Evolutionary conservation across 768 basidiomycete species (phyloP), one percentile per base, ranked within the genome.

Genomic region (Tylopilus rubrobrunneus): DNA sequence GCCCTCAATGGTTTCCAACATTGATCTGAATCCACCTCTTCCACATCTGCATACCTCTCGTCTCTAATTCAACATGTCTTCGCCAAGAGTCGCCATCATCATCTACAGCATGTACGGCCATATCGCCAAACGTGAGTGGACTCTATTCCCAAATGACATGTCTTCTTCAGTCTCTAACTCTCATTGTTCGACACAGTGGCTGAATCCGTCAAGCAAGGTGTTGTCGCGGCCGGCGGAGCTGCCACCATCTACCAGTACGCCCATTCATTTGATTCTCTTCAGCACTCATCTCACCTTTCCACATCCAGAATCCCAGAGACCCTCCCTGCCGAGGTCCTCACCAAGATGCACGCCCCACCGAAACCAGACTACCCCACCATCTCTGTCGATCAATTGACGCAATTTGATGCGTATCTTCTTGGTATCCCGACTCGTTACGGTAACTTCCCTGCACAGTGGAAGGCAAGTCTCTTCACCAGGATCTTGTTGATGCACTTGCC

Each of bases 91-190:
- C 56, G 86, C 86, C 51, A 86, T 89, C 67, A 62, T 89, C 62
- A 83, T 89, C 71, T 91, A 90, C 75, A 67, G 81, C 40, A 67
- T 87, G 73, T 88, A 86, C 67, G 85, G 86, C 60, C 89, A 91
- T 68, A 79, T 91, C 69, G 77, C 75, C 59, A 79, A 79, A 63
- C 42, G 89, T 89, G 64, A 37, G 84, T 17, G 31, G 31, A 11
- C 31, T 31, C 7, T 29, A 68, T 89, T 58, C 85, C 86, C 51
- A 86, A 89, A 11, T 61, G 76, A 7, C 23, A 17, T 5, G 12
- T 2, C 7, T 31, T 5, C 31, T 31, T 31, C 14, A 15, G 48
- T 23, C 0, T 5, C 11, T n/a, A 29, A 27, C n/a, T 7, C 1
- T 17, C 21, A 25, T 5, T 14, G 33, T 7, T 31, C n/a, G 15